phyloP scores from a whole-genome alignment of 768 basidiomycete species.

The Amanita phalloides region DNA sequence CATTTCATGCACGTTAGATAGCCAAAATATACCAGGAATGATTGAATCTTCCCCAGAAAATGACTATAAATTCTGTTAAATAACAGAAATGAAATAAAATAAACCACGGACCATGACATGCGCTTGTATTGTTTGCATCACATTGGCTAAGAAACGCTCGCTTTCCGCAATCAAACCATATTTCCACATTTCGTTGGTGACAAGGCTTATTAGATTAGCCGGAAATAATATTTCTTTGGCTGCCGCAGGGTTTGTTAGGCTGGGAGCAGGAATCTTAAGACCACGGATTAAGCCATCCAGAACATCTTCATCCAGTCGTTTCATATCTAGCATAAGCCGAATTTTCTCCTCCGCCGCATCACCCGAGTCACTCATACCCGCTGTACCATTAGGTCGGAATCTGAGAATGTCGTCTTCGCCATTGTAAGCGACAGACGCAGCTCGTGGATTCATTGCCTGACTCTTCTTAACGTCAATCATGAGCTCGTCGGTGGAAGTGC shows the following conservation, averaged over 20 bases:
- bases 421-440: constrained; percentile 82
- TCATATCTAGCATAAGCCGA: constrained; percentile 81
- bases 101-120: constrained; percentile 87
- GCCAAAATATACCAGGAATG: constrained; percentile 95
- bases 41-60: constrained; percentile 93
- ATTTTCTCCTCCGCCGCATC: constrained; percentile 95
- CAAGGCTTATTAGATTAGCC: constrained; percentile 91
- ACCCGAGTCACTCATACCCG: constrained; percentile 69
- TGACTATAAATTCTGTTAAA: constrained; percentile 34
- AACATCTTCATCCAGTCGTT: constrained; percentile 88
- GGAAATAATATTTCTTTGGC: constrained; percentile 98
- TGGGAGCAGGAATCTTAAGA: constrained; percentile 88
- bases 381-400: constrained; percentile 51
- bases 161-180: constrained; percentile 94
- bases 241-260: constrained; percentile 81
- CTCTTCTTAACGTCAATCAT: constrained; percentile 65
- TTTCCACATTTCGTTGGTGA: constrained; percentile 99
- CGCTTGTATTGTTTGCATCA: constrained; percentile 95
- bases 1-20: constrained; percentile 99
- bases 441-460: constrained; percentile 65
- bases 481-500: constrained; percentile 69
- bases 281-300: constrained; percentile 83
- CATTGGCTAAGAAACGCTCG: constrained; percentile 95
- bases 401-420: constrained; percentile 68
- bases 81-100: constrained; percentile 1